Evolutionary conservation across 2,329 filamentous ascomycete species (phyloP), one percentile per base, ranked within the genome.

Genomic region (Nectriaceae sp.): DNA sequence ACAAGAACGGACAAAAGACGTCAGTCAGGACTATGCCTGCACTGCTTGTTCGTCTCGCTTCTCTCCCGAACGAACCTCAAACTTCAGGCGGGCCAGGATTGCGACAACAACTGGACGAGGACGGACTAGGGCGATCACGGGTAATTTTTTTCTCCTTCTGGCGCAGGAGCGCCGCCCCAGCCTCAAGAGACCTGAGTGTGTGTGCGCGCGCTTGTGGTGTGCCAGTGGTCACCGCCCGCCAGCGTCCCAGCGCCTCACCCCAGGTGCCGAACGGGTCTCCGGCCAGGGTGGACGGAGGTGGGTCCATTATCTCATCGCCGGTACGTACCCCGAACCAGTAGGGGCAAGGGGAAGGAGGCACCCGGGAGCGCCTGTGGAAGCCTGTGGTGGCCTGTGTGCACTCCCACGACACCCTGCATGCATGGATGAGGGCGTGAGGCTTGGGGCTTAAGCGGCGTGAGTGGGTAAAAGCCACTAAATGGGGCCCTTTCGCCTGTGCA

Each of bases 251-350:
- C 51, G 58, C 52, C 56, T 61, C 50, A 57, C 41, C 45, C 42
- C 55, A 57, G 58, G 45, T 62, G 59, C 59, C 53, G 57, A 60
- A 60, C 54, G 50, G 56, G 59, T 59, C 55, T 62, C 51, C 55
- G 26, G 15, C 8, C 26, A 8, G n/a, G n/a, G n/a, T n/a, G n/a
- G n/a, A n/a, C n/a, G n/a, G n/a, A n/a, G n/a, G n/a, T n/a, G n/a
- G n/a, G n/a, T n/a, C n/a, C n/a, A n/a, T n/a, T n/a, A n/a, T n/a
- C n/a, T n/a, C n/a, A n/a, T n/a, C n/a, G n/a, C n/a, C 8, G 15
- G 26, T 31, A 15, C 26, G 26, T 31, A 31, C 8, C 26, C 8
- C 26, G 26, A 8, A 31, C 26, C 26, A 8, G 26, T 15, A 31
- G 26, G 26, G 33, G 33, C 6, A 11, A 16, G 18, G 10, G 33